Evolutionary conservation across 257 asterid genomes (phyloP).

Genomic region (Thymus quinquecostatus): DNA sequence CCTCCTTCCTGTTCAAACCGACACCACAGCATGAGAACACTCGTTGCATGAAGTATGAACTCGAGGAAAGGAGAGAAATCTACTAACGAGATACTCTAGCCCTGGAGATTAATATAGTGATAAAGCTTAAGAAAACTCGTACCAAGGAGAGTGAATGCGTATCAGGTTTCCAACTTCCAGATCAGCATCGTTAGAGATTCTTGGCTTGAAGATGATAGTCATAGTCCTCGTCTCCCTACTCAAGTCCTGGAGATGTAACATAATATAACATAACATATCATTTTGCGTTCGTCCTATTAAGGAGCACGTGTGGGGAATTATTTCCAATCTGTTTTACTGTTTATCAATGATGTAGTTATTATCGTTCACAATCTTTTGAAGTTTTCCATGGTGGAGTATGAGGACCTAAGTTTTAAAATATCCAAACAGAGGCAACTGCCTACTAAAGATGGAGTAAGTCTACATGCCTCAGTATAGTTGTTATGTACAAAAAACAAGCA

Average conservation of each 20-base stretch:
- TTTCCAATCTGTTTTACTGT: background rate
- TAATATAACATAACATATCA: constrained; percentile 19
- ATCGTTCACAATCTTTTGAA: constrained; percentile 12
- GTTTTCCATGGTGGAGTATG: background rate
- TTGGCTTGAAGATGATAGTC: constrained; percentile 74
- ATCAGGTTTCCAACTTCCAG: constrained; percentile 74
- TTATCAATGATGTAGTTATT: constrained; percentile 1
- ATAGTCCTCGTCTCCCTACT: constrained; percentile 46
- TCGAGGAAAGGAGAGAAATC: background rate
- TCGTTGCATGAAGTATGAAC: constrained; percentile 7
- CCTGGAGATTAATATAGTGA: background rate
- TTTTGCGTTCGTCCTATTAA: constrained; percentile 16
- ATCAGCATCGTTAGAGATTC: constrained; percentile 61
- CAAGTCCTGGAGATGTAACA: constrained; percentile 49
- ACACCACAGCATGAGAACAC: background rate
- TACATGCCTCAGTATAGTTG: background rate
- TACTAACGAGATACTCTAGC: background rate
- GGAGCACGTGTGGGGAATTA: background rate
- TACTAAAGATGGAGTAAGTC: no score
- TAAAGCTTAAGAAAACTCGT: constrained; percentile 34
- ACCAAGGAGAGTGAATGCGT: constrained; percentile 77
- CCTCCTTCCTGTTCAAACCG: constrained; percentile 75
- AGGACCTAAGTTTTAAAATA: background rate
- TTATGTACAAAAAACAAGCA: constrained; percentile 25
- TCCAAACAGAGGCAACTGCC: no score